Percentiles rank a stretch among this genome's conserved stretches.
These are phyloP conservation scores for Blastomyces gilchristii DNA, from an alignment of 2,329 filamentous ascomycete species.

Conservation along the genomic window DNA sequence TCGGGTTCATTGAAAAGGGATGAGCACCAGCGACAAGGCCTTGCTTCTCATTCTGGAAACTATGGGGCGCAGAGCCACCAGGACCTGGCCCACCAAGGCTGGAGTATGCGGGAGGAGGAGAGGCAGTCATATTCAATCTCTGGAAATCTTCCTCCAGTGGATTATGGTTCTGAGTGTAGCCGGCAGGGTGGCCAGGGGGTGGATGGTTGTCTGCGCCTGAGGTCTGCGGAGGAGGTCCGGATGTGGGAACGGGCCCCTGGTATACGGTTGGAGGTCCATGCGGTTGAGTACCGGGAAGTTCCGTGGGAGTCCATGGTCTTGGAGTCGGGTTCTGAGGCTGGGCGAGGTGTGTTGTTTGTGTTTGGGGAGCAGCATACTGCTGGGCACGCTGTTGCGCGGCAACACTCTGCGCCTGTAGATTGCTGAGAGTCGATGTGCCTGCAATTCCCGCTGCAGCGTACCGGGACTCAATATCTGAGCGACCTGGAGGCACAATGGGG, in stretches of 20 bases:
- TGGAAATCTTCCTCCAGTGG: conserved; percentile 80
- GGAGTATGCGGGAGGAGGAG: conserved; percentile 91
- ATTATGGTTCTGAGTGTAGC: conserved; percentile 55
- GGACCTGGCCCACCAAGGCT: conserved; percentile 58
- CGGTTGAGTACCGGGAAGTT: conserved; percentile 72
- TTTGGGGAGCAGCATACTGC: conserved; percentile 55
- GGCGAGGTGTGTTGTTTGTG: conserved; percentile 22
- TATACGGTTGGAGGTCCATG: conserved; percentile 88
- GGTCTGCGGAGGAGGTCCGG: conserved; percentile 30
- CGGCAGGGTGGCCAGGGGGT: conserved; percentile 19
- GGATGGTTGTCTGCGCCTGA: conserved; percentile 23
- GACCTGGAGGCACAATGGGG: conserved; percentile 62
- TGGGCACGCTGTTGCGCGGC: conserved; percentile 71
- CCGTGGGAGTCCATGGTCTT: conserved; percentile 91
- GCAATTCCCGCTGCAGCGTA: conserved; percentile 89
- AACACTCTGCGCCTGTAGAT: conserved; percentile 63
- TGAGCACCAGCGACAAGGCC: conserved; percentile 14
- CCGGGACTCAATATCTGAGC: conserved; percentile 75
- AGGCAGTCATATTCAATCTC: conserved; percentile 66
- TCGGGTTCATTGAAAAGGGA: conserved; percentile 17
- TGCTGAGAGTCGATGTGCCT: conserved; percentile 70
- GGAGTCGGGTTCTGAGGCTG: conserved; percentile 27
- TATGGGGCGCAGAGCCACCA: conserved; percentile 33
- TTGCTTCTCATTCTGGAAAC: conserved; percentile 72
- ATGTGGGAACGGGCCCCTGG: conserved; percentile 56